Conservation (phyloP, 345 rosid species). For the Eucalyptus pauciflora region DNA sequence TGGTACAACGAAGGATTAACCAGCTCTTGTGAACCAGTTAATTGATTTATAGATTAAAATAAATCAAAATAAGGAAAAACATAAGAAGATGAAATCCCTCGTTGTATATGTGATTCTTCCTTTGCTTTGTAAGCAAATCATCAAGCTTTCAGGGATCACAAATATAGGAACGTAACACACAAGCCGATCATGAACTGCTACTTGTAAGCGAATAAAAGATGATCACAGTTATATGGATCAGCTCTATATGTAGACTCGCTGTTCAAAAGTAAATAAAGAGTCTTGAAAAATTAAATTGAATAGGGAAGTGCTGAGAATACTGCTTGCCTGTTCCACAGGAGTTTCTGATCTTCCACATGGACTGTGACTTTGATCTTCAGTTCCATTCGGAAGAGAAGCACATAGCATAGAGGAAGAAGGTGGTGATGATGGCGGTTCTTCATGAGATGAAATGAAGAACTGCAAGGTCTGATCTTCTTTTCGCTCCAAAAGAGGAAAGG, state of each 20-base stretch:
- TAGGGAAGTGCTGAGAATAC: not conserved
- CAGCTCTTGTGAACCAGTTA: not conserved
- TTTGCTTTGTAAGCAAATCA: not conserved
- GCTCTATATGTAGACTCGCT: not conserved
- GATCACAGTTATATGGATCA: not conserved
- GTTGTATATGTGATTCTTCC: not conserved
- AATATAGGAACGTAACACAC: not conserved
- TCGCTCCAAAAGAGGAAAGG: constrained; percentile 8
- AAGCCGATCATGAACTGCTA: not conserved
- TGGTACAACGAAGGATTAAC: not conserved
- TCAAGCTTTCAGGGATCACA: not conserved
- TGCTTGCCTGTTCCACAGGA: not conserved
- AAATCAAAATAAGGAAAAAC: not conserved
- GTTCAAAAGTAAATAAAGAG: not conserved
- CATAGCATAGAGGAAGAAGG: not conserved
- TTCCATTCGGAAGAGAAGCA: not conserved
- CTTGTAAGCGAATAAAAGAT: not conserved
- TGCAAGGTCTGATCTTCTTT: constrained; percentile 8
- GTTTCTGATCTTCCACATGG: not conserved
- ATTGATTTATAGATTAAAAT: not conserved
- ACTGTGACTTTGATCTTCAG: not conserved
- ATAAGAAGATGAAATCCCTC: not conserved
- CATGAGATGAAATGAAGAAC: not conserved
- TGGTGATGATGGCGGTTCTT: not conserved
- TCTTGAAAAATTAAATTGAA: not conserved